Evolutionary conservation across 2,329 filamentous ascomycete genomes (phyloP).

Genomic region (Calonectria naviculata): DNA sequence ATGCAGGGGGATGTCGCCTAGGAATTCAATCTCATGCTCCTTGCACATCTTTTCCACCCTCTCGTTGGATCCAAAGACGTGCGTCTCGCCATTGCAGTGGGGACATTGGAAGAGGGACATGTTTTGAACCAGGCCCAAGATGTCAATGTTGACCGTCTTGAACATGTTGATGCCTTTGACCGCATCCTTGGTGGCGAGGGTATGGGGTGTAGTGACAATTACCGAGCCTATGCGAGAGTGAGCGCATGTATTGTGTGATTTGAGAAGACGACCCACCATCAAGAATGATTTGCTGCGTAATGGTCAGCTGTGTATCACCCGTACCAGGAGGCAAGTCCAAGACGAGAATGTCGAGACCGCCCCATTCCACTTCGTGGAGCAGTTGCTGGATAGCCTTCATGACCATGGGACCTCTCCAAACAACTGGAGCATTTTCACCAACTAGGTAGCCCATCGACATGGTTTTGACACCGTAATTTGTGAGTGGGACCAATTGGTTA

Average conservation of each 20-base stretch:
- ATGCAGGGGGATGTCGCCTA: conserved; percentile 92
- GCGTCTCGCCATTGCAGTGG: conserved; percentile 78
- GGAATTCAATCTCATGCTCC: conserved; percentile 79
- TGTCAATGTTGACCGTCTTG: conserved; percentile 81
- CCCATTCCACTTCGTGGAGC: conserved; percentile 95
- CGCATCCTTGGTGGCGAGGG: conserved; percentile 91
- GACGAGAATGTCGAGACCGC: conserved; percentile 86
- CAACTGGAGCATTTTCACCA: conserved; percentile 82
- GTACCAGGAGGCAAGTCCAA: conserved; percentile 94
- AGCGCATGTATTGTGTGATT: conserved; percentile 3
- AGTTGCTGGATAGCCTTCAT: conserved; percentile 98
- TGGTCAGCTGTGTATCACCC: conserved; percentile 95
- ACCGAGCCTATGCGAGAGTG: conserved; percentile 68
- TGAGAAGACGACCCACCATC: conserved; percentile 67
- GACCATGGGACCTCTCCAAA: conserved; percentile 97
- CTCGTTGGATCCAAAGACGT: conserved; percentile 77
- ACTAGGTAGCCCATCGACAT: conserved; percentile 99
- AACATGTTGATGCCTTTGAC: conserved; percentile 95
- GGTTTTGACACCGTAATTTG: conserved; percentile 94
- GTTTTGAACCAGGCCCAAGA: conserved; percentile 91
- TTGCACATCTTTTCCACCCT: conserved; percentile 76
- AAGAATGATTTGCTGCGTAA: conserved; percentile 92
- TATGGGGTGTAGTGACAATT: conserved; percentile 93
- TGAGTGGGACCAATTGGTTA: conserved; percentile 86
- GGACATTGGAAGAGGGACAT: conserved; percentile 90